A percentile compares a stretch with the other conserved stretches of the same genome.
These are phyloP conservation scores for Chondrus crispus DNA, from an alignment of 23 red algal genomes.

Conservation along the genomic window DNA sequence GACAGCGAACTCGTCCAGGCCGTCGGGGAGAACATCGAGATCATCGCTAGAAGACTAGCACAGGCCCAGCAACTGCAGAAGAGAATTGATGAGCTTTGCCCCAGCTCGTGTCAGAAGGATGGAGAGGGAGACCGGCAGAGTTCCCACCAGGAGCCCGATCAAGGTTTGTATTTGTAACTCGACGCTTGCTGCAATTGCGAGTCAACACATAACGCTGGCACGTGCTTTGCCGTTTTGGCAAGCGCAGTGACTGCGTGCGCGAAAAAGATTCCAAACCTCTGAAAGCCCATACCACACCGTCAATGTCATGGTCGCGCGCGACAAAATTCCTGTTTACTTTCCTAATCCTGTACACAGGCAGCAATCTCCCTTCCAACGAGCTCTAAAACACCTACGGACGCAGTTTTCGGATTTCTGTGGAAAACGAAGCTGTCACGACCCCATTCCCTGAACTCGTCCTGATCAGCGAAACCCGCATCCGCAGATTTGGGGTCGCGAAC, in stretches of 20 bases:
- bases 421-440: constrained; percentile 71
- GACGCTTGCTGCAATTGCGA: too few relatives aligned
- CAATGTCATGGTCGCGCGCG: too few relatives aligned
- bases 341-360: not conserved
- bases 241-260: too few relatives aligned
- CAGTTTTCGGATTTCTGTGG: constrained; percentile 74
- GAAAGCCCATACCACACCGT: too few relatives aligned
- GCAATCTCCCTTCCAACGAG: not conserved
- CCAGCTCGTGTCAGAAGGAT: not conserved
- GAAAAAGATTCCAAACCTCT: too few relatives aligned
- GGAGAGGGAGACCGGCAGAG: not conserved
- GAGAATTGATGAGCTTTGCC: not conserved
- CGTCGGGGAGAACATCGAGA: constrained; percentile 43
- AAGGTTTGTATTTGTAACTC: too few relatives aligned
- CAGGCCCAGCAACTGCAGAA: not conserved
- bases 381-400: not conserved
- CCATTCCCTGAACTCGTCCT: constrained; percentile 58
- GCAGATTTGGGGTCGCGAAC: constrained; percentile 75
- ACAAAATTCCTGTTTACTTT: not conserved
- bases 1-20: constrained; percentile 45
- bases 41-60: constrained; percentile 19
- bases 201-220: too few relatives aligned
- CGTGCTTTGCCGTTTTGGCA: too few relatives aligned
- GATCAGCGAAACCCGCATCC: constrained; percentile 72
- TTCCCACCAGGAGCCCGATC: too few relatives aligned